Conservation (phyloP, 2,329 filamentous ascomycete genomes). For the Cryphonectria japonica region DNA sequence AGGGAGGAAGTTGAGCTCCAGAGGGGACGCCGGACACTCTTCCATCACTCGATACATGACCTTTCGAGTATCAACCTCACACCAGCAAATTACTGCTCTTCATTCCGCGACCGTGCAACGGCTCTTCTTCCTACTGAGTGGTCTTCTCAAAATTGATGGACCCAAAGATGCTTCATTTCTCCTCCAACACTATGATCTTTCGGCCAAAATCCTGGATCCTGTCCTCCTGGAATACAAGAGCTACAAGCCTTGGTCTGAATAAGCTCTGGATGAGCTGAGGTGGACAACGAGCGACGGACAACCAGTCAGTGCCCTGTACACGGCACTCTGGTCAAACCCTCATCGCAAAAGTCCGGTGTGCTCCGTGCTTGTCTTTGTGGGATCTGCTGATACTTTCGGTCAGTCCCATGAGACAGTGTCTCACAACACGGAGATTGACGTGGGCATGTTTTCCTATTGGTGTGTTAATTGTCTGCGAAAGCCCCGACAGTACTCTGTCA, state of each 20-base stretch:
- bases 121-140: not conserved
- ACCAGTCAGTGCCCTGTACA: not conserved
- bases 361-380: not conserved
- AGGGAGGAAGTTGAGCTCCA: not conserved
- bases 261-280: not conserved
- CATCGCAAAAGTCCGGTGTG: not conserved
- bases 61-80: not conserved
- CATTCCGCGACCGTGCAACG: not conserved
- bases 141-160: not conserved
- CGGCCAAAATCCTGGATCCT: not conserved
- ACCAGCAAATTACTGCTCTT: too few species aligned
- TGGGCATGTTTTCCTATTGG: not conserved
- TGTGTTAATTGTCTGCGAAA: not conserved
- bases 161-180: not conserved
- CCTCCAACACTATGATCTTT: not conserved
- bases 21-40: not conserved
- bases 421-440: not conserved
- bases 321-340: not conserved
- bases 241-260: not conserved
- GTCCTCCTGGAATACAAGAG: too few species aligned
- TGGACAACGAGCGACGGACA: not conserved
- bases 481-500: not conserved
- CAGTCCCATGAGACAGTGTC: not conserved
- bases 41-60: not conserved
- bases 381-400: not conserved